Conservation (phyloP, 805 yeast genomes). For the Phaffomyces thermotolerans region DNA sequence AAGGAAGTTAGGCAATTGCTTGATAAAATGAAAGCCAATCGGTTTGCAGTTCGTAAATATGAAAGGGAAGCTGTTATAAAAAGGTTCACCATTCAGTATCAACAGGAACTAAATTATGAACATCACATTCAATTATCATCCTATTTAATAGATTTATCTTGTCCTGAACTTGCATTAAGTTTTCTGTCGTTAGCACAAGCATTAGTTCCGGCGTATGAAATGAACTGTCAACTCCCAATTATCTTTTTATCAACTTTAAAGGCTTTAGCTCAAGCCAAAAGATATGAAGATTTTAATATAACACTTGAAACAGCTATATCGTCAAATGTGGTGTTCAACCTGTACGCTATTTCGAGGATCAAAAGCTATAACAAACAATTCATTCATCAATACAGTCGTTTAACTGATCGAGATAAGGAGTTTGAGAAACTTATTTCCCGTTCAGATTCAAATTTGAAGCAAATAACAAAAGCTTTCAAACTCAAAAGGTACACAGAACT, state of each 20-base stretch:
- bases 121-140: conserved; percentile 10
- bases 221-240: background rate
- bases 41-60: background rate
- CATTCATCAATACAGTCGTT: too few relatives aligned
- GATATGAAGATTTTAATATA: background rate
- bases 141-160: conserved; percentile 4
- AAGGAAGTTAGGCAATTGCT: background rate
- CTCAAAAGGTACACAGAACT: too few relatives aligned
- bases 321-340: too few relatives aligned
- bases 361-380: background rate
- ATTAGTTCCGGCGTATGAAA: background rate
- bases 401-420: too few relatives aligned
- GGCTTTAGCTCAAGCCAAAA: background rate
- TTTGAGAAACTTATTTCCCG: too few relatives aligned
- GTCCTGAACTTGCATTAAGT: conserved; percentile 7
- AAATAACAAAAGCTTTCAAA: too few relatives aligned
- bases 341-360: too few relatives aligned
- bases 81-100: conserved; percentile 6
- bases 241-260: conserved; percentile 3
- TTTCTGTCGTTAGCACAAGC: conserved; percentile 10
- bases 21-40: background rate
- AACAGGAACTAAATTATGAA: background rate
- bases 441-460: too few relatives aligned
- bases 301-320: background rate
- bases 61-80: background rate